A percentile compares a stretch with the other conserved stretches of the same genome.
These are phyloP conservation scores for Trametes versicolor DNA, from an alignment of 1,284 basidiomycete species.

Conservation along the genomic window DNA sequence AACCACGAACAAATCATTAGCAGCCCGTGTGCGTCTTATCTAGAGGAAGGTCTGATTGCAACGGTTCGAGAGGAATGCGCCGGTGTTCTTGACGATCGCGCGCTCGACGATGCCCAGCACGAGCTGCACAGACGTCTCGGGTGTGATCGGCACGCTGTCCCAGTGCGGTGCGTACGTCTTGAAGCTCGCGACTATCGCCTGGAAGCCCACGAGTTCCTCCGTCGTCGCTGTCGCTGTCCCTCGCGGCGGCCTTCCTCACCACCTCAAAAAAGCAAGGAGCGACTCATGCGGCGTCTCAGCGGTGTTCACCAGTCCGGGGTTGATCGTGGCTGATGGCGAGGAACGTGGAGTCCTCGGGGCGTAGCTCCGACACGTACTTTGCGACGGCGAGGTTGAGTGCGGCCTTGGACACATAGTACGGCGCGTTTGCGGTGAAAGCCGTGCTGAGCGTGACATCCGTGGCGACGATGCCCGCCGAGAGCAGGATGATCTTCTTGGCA, in stretches of 20 bases:
- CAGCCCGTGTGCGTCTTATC: no score
- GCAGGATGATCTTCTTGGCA: conserved; percentile 49
- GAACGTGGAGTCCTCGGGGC: conserved; percentile 49
- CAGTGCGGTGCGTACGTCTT: conserved; percentile 39
- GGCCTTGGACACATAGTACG: conserved; percentile 50
- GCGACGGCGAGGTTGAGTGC: conserved; percentile 51
- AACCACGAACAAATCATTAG: no score
- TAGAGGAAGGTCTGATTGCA: conserved; percentile 40
- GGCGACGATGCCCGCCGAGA: conserved; percentile 46
- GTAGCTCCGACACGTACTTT: conserved; percentile 49
- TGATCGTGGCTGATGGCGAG: conserved; percentile 47
- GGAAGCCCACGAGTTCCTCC: conserved; percentile 33
- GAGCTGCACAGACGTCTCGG: conserved; percentile 45
- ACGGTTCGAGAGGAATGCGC: conserved; percentile 49
- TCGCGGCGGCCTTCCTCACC: neutral
- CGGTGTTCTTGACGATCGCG: conserved; percentile 43
- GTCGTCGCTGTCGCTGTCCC: conserved; percentile 32
- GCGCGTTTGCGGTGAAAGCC: conserved; percentile 25
- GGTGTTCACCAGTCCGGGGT: conserved; percentile 51
- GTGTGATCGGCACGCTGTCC: conserved; percentile 43
- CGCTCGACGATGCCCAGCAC: conserved; percentile 45
- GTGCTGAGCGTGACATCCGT: conserved; percentile 38
- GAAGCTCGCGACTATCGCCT: conserved; percentile 34
- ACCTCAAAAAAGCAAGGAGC: neutral
- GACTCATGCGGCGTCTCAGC: conserved; percentile 27